These are phyloP conservation scores for Avicennia marina DNA, from an alignment of 257 asterid genomes.

Conservation along the genomic window DNA sequence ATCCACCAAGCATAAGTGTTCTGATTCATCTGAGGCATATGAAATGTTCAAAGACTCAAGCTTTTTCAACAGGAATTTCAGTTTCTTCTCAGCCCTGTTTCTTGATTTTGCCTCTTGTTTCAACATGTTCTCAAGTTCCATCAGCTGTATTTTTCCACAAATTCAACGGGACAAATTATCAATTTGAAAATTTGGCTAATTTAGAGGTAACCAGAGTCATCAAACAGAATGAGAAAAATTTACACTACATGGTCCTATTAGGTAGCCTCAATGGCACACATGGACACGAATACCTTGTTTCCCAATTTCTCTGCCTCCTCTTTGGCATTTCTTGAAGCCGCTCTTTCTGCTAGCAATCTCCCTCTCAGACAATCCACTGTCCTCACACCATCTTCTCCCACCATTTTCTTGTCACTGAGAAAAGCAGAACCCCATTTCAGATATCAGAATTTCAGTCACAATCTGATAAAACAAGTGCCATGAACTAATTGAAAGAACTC, in stretches of 20 bases:
- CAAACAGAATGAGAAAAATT: no score
- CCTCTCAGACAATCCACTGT: conserved; percentile 83
- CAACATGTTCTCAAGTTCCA: conserved; percentile 55
- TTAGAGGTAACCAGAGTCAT: no score
- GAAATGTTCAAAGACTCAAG: conserved; percentile 49
- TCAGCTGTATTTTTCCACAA: conserved; percentile 38
- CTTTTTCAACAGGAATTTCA: conserved; percentile 52
- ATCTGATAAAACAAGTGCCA: background rate
- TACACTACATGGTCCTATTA: no score
- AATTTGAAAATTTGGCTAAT: no score
- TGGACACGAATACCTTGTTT: conserved; percentile 40
- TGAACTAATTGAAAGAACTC: conserved; percentile 1
- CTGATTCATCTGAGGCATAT: conserved; percentile 43
- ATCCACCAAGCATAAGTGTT: conserved; percentile 26
- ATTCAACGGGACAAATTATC: background rate
- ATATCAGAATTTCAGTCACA: no score
- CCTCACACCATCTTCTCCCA: conserved; percentile 50
- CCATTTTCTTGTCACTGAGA: conserved; percentile 35
- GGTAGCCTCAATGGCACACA: no score
- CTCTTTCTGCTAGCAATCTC: conserved; percentile 82
- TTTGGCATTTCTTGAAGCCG: conserved; percentile 67
- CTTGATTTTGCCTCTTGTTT: conserved; percentile 70
- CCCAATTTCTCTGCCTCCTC: conserved; percentile 45
- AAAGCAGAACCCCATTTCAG: no score
- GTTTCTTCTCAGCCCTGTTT: conserved; percentile 70